Base-by-base conservation (phyloP, 768 basidiomycete species). In the Tubosaeta brunneosetosa region DNA sequence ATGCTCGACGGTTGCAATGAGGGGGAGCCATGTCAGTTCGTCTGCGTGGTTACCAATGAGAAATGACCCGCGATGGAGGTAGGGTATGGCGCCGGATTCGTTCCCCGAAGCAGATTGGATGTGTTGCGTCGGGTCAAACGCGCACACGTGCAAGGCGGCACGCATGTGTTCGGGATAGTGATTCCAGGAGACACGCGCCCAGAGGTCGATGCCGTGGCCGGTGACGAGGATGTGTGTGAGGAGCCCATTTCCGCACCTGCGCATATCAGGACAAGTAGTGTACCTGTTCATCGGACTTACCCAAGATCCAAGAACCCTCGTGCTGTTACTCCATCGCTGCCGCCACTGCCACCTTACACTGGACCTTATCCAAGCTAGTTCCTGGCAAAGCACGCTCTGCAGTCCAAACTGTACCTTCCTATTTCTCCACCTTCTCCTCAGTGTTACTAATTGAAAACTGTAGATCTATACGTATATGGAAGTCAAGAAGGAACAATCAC, bases 11-110 rank as follows among this genome's bases (percentile, higher is more conserved):
- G 86, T 83, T 0, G 93, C 80, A 6, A 97, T 72, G 1, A 97
- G 78, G 0, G 95, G 91, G 0, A 93, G 67, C 94, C 94, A 98
- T 0, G 94, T 94, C 16, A 98, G 75, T 61, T 98, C 95, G 71
- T 98, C 95, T 0, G 94, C 88, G 67, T 98, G 95, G 71, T 97
- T 97, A 9, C 90, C 93, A 46, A 98, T 88, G 52, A 98, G 70
- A 71, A 97, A 98, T 3, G 75, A 70, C 1, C 77, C 82, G 0
- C 74, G 71, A 7, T 62, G 63, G 47, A 82, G 65, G 45, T 67
- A 66, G 26, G 72, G 62, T 33, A 63, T 37, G 9, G 51, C 29
- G 33, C 37, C 42, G 8, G 40, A 13, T 13, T 6, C 32, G 36
- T 7, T 6, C 9, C 17, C 44, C 6, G 17, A 25, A 14, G 1